Evolutionary conservation across 176 grass and related monocot genomes (phyloP).

Genomic region (bread wheat (Triticum aestivum)): DNA sequence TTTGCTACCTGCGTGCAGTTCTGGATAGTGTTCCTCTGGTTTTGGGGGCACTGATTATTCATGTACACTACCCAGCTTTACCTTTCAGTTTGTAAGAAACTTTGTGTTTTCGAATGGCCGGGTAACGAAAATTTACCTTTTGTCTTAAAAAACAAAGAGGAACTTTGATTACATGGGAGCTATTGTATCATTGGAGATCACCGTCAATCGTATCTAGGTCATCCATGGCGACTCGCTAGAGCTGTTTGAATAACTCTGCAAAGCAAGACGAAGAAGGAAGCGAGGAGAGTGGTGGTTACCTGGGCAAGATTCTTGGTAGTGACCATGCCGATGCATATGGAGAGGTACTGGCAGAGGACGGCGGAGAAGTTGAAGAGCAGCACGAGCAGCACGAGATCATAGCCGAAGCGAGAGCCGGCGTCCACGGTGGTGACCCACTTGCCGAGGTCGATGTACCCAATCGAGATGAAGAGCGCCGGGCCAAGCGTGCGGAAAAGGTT

Average conservation of each 20-base stretch:
- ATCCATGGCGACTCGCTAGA: neutral
- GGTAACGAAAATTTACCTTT: neutral
- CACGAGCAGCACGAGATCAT: constrained; percentile 16
- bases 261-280: neutral
- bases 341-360: constrained; percentile 24
- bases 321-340: constrained; percentile 28
- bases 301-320: neutral
- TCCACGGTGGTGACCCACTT: constrained; percentile 13
- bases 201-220: neutral
- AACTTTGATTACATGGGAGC: neutral
- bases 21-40: neutral
- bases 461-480: constrained; percentile 16
- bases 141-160: neutral
- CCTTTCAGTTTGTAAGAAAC: neutral
- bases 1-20: neutral
- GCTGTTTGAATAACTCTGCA: neutral
- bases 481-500: constrained; percentile 19
- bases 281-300: neutral
- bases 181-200: neutral
- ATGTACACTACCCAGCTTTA: neutral
- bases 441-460: constrained; percentile 21
- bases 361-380: constrained; percentile 26
- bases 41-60: neutral
- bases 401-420: constrained; percentile 1
- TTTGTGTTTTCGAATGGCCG: neutral